A percentile compares a stretch with the other conserved stretches of the same genome.
Evolutionary conservation across 176 grass and related monocot species (phyloP).

Genomic region (Ensete glaucum): DNA sequence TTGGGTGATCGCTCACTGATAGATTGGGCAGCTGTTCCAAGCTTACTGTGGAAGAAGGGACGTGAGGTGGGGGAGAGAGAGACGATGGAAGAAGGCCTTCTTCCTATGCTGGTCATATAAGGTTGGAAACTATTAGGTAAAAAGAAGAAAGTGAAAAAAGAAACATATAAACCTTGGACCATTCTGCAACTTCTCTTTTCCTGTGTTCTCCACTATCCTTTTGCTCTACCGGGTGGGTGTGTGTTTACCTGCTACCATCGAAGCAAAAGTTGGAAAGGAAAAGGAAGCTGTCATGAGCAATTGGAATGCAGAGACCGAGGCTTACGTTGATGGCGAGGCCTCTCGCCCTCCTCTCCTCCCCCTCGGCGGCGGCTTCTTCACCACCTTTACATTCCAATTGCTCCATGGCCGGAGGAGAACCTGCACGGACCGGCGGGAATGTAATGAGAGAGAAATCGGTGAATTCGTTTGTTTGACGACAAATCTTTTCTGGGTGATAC

Average conservation of each 20-base stretch:
- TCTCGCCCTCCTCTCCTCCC: too few relatives aligned
- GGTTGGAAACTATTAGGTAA: not conserved
- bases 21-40: not conserved
- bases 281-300: not conserved
- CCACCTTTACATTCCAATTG: conserved; percentile 1
- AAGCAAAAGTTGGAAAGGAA: not conserved
- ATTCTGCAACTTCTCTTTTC: conserved; percentile 7
- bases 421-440: not conserved
- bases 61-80: not conserved
- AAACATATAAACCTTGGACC: not conserved
- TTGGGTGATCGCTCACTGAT: not conserved
- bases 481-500: not conserved
- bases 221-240: not conserved
- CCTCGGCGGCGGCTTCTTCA: not conserved
- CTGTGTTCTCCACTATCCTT: conserved; percentile 5
- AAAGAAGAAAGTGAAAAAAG: not conserved
- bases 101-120: not conserved
- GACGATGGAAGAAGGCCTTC: not conserved
- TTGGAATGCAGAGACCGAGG: too few relatives aligned
- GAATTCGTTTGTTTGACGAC: not conserved
- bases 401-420: conserved; percentile 6
- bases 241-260: not conserved
- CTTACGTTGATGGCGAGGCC: not conserved
- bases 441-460: too few relatives aligned
- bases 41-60: too few relatives aligned